Conservation (phyloP, 2,329 filamentous ascomycete genomes). For the Pyrenophora teres region DNA sequence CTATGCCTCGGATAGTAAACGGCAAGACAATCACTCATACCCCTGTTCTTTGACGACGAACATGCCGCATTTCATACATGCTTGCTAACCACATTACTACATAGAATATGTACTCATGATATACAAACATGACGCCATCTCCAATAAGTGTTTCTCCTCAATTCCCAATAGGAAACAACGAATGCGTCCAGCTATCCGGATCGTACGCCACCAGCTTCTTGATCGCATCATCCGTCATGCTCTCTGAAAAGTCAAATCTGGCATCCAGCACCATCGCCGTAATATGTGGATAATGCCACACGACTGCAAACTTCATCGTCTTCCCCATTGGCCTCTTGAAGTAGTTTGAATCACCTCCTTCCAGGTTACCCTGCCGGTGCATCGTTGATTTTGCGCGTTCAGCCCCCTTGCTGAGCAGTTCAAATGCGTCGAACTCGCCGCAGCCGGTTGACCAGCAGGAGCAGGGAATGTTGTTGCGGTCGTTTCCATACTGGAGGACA, state of each 20-base stretch:
- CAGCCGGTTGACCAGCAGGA: constrained; percentile 74
- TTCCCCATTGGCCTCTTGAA: constrained; percentile 66
- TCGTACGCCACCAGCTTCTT: constrained; percentile 44
- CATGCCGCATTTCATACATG: no score
- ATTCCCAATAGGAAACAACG: constrained; percentile 46
- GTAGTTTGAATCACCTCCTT: constrained; percentile 72
- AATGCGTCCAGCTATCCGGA: constrained; percentile 43
- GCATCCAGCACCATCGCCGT: constrained; percentile 45
- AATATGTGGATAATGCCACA: constrained; percentile 41
- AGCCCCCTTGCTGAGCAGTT: constrained; percentile 69
- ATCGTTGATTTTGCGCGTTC: constrained; percentile 71
- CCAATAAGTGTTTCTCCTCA: constrained; percentile 13
- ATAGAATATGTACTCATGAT: neutral
- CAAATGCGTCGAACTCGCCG: constrained; percentile 77
- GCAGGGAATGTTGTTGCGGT: constrained; percentile 56
- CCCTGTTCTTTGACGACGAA: no score
- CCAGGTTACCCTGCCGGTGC: constrained; percentile 60
- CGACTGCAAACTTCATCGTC: constrained; percentile 64
- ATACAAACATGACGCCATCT: neutral
- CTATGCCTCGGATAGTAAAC: no score
- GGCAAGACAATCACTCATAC: no score
- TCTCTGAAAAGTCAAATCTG: constrained; percentile 44
- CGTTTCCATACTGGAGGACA: constrained; percentile 68
- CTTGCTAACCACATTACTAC: neutral
- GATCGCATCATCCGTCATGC: constrained; percentile 43